These are phyloP conservation scores for Zizania palustris DNA, from an alignment of 202 grass and related monocot genomes.

Conservation along the genomic window DNA sequence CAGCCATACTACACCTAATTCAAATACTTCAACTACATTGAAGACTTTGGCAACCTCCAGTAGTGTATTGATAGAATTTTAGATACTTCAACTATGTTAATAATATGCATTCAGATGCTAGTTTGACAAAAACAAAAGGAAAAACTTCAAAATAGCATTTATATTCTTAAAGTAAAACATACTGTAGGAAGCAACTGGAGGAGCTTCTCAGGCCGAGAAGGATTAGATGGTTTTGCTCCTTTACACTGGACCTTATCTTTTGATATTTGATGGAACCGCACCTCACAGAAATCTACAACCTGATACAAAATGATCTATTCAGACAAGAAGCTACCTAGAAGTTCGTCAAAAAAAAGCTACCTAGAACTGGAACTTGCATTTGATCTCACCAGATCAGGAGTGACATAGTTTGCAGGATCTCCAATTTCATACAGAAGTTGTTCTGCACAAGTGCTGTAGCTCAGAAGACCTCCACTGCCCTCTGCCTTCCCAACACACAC, in stretches of 20 bases:
- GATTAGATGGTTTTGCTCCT: constrained; percentile 76
- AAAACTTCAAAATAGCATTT: constrained; percentile 30
- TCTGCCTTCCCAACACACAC: constrained; percentile 72
- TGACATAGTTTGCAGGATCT: constrained; percentile 81
- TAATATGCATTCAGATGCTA: neutral
- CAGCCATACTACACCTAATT: constrained; percentile 12
- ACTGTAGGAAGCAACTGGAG: constrained; percentile 76
- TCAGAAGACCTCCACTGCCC: constrained; percentile 75
- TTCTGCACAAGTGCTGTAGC: constrained; percentile 72
- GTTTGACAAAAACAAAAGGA: constrained; percentile 12
- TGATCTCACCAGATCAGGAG: constrained; percentile 90
- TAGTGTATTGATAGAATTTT: constrained; percentile 7
- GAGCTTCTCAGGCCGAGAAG: constrained; percentile 63
- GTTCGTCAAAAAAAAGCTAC: too few relatives aligned
- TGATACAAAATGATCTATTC: constrained; percentile 47
- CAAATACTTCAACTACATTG: constrained; percentile 13
- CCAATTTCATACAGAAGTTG: constrained; percentile 95
- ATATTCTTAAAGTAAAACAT: constrained; percentile 47
- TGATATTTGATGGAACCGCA: constrained; percentile 70
- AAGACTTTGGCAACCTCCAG: neutral
- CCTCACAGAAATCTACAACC: constrained; percentile 77
- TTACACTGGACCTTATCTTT: constrained; percentile 64
- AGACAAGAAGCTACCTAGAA: constrained; percentile 28
- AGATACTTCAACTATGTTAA: neutral
- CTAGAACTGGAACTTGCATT: constrained; percentile 24